Base-by-base conservation (phyloP, 1,284 basidiomycete genomes). In the Acaromyces ingoldii region DNA sequence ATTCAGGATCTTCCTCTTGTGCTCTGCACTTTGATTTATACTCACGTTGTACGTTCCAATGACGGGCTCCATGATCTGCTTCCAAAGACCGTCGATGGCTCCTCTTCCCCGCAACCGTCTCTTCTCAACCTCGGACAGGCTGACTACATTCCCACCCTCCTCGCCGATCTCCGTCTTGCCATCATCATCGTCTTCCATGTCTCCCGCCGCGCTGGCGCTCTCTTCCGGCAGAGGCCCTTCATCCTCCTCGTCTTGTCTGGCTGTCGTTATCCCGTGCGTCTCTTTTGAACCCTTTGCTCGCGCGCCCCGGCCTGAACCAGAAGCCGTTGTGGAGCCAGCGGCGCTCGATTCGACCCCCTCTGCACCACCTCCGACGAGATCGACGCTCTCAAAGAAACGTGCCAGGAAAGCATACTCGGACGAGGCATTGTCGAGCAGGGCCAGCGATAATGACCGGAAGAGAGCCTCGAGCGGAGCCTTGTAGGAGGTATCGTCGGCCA, bases 381-480 rank as follows among this genome's bases (percentile, higher is more conserved):
- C 41, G 24, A 60, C 25, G 15, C 30, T 48, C 26, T 70, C 63
- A 30, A 74, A 73, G 59, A 72, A 74, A 7, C 72, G 54, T 3
- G 67, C 67, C 10, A 74, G 46, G 46, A 74, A 74, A 0, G 62
- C 58, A 36, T 67, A 74, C 51, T 75, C 72, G 11, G 67, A 65
- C 44, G 69, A 72, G 1, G 63, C 69, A 41, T 73, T 75, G 43
- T 75, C 72, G 19, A 69, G 29, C 36, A 74, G 39, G 10, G 71
- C 69, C 31, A 74, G 53, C 15, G 62, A 49, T 4, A 73, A 34
- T 1, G 61, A 63, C 24, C 72, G 62, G 41, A 74, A 75, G 1
- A 75, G 62, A 37, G 65, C 62, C 39, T 75, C 72, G 9, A 67
- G 62, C 39, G 62, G 52, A 2, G 67, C 63, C 6, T 42, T 29